Base-by-base conservation (phyloP, 2,329 filamentous ascomycete species). In the Parastagonospora avenae region DNA sequence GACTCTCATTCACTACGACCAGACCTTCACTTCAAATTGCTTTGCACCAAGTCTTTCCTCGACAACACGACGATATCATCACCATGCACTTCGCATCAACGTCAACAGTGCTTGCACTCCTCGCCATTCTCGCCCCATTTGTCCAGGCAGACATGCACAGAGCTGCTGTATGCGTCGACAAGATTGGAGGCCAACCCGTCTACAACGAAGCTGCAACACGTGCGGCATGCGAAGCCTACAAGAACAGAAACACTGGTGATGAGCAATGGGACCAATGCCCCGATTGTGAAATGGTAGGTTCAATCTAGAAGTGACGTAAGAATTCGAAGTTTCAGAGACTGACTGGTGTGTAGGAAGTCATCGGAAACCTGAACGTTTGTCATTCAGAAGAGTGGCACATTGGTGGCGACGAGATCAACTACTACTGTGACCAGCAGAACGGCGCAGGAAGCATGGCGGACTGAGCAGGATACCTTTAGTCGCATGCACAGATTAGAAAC, bases 251-350 rank as follows among this genome's bases (percentile, higher is more conserved):
- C 44, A 69, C 61, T 10, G 67, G 67, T 27, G 12, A 29, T 32
- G 39, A 68, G 30, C 55, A 60, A 15, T 69, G 66, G 66, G 60
- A 69, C 42, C 44, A 43, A 2, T 70, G 67, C 47, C 62, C 66
- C 5, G 67, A 70, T 41, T 70, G 67, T 49, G 42, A 38, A 2
- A 59, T 66, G 47, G 66, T 64, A 53, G 58, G 52, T 29, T 40
- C 2, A 8, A 8, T n/a, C 12, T 15, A 16, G 31, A 27, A 37
- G 1, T 24, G 16, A 24, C 28, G 12, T 7, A n/a, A 12, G 9
- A 3, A 46, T 15, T 8, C 16, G 49, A 11, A 46, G 8, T 6
- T 42, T 31, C 4, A 40, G 42, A 28, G 19, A 16, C 50, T 56
- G 19, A 59, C 24, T 33, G 4, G 4, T 24, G 3, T 11, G 8